A percentile compares a stretch with the other conserved stretches of the same genome.
phyloP scores from a whole-genome alignment of 768 basidiomycete species.

The Trametes elegans region DNA sequence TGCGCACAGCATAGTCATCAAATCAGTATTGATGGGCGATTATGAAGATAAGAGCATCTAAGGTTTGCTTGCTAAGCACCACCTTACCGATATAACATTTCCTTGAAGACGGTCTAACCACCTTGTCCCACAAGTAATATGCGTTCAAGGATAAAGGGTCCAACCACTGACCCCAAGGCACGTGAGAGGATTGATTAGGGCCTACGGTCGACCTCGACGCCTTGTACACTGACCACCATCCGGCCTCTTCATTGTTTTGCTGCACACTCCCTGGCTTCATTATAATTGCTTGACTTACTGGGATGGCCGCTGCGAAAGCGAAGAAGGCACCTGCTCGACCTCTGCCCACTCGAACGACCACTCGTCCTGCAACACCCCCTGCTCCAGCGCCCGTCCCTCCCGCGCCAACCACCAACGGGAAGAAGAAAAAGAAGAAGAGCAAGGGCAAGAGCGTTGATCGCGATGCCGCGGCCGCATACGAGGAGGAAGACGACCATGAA shows the following conservation, averaged over 20 bases:
- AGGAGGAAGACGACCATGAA: slow-evolving; percentile 30
- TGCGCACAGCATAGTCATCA: too few species aligned
- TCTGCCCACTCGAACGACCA: slow-evolving; percentile 10
- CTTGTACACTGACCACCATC: slow-evolving; percentile 14
- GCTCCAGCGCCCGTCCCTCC: slow-evolving; percentile 10
- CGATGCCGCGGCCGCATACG: slow-evolving; percentile 1
- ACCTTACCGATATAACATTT: too few species aligned
- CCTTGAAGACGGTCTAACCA: too few species aligned
- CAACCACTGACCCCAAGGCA: too few species aligned
- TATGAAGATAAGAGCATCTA: too few species aligned
- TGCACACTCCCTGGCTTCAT: too few species aligned
- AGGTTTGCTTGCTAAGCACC: too few species aligned
- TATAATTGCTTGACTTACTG: slow-evolving; percentile 5
- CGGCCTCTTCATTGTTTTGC: background rate
- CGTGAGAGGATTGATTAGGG: slow-evolving; percentile 14
- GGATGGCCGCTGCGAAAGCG: slow-evolving; percentile 24
- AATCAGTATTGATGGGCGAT: too few species aligned
- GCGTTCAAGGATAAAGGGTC: too few species aligned
- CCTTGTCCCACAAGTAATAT: too few species aligned
- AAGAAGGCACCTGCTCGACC: slow-evolving; percentile 19
- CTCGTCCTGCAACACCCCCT: slow-evolving; percentile 17
- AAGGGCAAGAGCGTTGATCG: slow-evolving; percentile 35
- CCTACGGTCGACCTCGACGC: background rate
- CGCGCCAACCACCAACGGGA: slow-evolving; percentile 32
- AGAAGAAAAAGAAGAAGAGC: slow-evolving; percentile 46